These are phyloP conservation scores for Eucalyptus pauciflora DNA, from an alignment of 345 rosid species.

Conservation along the genomic window DNA sequence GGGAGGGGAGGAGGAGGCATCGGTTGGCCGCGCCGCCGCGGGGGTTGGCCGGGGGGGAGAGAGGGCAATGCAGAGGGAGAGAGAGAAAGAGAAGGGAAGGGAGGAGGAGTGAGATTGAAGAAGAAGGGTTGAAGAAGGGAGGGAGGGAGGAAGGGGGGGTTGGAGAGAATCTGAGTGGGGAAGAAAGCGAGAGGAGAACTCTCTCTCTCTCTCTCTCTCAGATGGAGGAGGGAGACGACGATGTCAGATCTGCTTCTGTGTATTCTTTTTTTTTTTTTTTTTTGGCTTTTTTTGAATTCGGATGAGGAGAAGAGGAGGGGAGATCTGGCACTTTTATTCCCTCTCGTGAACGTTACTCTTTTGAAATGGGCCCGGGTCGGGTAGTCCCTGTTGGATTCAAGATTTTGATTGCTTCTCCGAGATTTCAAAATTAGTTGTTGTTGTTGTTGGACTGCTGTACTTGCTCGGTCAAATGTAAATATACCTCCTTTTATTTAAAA, in stretches of 20 bases:
- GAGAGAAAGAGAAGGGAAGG: not conserved
- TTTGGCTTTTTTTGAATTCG: not conserved
- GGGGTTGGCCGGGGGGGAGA: not conserved
- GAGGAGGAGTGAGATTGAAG: not conserved
- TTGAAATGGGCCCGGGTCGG: not conserved
- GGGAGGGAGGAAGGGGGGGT: not conserved
- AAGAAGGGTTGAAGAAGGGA: not conserved
- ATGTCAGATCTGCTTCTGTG: not conserved
- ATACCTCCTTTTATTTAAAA: not conserved
- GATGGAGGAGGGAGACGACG: not conserved
- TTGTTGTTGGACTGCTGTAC: not conserved
- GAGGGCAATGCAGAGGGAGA: not conserved
- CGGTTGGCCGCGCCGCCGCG: not conserved
- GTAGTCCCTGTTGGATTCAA: not conserved
- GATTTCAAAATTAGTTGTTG: not conserved
- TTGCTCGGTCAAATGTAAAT: not conserved
- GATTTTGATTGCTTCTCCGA: not conserved
- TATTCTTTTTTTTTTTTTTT: not conserved
- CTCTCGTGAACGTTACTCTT: not conserved
- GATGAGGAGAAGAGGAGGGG: not conserved
- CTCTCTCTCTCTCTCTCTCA: not conserved
- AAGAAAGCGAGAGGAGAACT: not conserved
- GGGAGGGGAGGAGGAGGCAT: not conserved
- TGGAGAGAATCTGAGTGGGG: not conserved
- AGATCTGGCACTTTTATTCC: not conserved